phyloP scores from a whole-genome alignment of 768 basidiomycete genomes.

The Trametes gibbosa region DNA sequence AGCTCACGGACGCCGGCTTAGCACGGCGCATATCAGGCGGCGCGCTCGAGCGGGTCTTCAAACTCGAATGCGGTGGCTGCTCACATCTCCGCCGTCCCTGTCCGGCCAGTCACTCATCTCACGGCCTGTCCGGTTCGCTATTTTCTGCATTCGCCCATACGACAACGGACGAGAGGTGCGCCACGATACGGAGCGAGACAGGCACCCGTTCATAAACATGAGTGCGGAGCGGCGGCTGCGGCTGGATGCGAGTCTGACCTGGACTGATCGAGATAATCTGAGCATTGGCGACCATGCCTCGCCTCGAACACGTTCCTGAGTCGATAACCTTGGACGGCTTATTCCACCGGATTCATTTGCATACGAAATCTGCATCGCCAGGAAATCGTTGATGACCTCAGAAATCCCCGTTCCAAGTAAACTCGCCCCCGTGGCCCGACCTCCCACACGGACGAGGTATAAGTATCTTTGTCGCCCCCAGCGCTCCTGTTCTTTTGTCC shows the following conservation, averaged over 20 bases:
- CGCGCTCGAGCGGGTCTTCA: no score
- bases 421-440: constrained; percentile 16
- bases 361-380: constrained; percentile 9
- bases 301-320: constrained; percentile 25
- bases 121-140: neutral
- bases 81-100: no score
- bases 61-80: no score
- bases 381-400: constrained; percentile 14
- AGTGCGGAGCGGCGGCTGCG: neutral
- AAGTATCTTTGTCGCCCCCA: constrained; percentile 16
- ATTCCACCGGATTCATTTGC: constrained; percentile 10
- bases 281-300: constrained; percentile 21
- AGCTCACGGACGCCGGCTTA: no score
- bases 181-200: no score
- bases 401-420: constrained; percentile 15
- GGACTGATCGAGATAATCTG: constrained; percentile 17
- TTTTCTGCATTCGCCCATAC: neutral
- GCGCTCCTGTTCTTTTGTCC: constrained; percentile 15
- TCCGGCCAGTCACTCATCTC: no score
- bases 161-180: neutral
- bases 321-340: constrained; percentile 16
- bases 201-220: neutral
- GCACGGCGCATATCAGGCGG: no score
- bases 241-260: constrained; percentile 17
- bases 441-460: constrained; percentile 16